Base-by-base conservation (phyloP, 2,329 filamentous ascomycete species). In the Fusarium poae region DNA sequence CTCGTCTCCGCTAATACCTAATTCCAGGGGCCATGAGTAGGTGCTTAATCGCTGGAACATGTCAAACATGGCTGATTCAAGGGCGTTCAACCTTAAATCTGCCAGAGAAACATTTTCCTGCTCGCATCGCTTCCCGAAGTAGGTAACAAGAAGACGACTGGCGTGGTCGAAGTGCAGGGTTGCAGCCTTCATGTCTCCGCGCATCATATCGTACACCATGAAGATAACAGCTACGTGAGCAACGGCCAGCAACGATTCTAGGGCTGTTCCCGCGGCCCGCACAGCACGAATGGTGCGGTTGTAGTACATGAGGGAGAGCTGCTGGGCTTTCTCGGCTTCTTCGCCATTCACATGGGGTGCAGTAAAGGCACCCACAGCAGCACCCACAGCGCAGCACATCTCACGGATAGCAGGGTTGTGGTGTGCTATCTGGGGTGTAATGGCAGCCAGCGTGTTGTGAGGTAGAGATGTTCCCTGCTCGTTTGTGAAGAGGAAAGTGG, bases 381-480 rank as follows among this genome's bases (percentile, higher is more conserved):
- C 71, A 7, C 66, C 71, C 3, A 73, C 40, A 25, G 71, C 71
- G 23, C 63, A 65, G 58, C 71, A 73, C 16, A 66, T 59, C 54
- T 73, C 68, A 2, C 71, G 68, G 8, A 73, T 45, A 20, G 61
- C 58, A 21, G 52, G 29, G n/a, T 68, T 56, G 3, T 58, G 46
- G 16, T 71, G 63, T 29, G 71, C 71, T 1, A 73, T 51, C 21
- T 72, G 71, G 9, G 71, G 71, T 4, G 68, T 71, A 23, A 73
- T 48, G 27, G 67, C 50, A 21, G 67, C 56, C 13, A 73, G 48
- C 2, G 57, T 64, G 37, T 66, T 70, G 44, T 71, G 54, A 20
- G 71, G 71, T 4, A 73, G 35, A 27, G 63, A 67, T 5, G 58
- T 68, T 34, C 57, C 51, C 40, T 73, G 71, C 9, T 64, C 45